Conservation (phyloP, 164 flowering plant species). For the Saururus chinensis region DNA sequence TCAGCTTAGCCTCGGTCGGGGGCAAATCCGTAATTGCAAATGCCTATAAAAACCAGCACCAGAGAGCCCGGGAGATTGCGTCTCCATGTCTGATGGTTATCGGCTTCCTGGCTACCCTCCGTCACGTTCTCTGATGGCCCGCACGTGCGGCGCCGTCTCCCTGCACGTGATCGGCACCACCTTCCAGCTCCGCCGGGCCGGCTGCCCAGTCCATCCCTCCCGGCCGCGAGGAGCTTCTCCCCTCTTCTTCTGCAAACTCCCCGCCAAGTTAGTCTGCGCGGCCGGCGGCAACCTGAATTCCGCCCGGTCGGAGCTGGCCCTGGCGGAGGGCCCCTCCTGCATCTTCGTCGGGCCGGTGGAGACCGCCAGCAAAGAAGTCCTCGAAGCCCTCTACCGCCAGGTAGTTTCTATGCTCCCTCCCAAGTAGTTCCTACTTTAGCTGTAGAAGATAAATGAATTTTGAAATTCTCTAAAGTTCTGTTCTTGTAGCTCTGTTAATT, state of each 20-base stretch:
- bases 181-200: slow-evolving; percentile 15
- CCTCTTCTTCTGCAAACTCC: slow-evolving; percentile 24
- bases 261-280: slow-evolving; percentile 10
- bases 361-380: slow-evolving; percentile 72
- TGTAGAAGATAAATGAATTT: neutral
- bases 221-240: slow-evolving; percentile 19
- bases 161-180: slow-evolving; percentile 30
- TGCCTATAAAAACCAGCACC: neutral
- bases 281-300: slow-evolving; percentile 9
- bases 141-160: slow-evolving; percentile 28
- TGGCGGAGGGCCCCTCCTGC: slow-evolving; percentile 74
- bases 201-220: slow-evolving; percentile 3
- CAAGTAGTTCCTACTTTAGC: too few species aligned
- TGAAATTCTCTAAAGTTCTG: too few species aligned
- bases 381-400: slow-evolving; percentile 86
- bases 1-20: too few species aligned
- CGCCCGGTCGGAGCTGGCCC: slow-evolving; percentile 10
- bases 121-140: slow-evolving; percentile 30
- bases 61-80: too few species aligned
- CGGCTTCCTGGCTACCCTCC: neutral
- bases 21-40: neutral
- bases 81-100: neutral
- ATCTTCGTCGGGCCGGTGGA: slow-evolving; percentile 84
- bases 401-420: slow-evolving; percentile 14
- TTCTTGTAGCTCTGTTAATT: too few species aligned